Percentiles rank a stretch among this genome's conserved stretches.
phyloP scores from a whole-genome alignment of 2,329 filamentous ascomycete genomes.

The Plectosphaerella cucumerina region DNA sequence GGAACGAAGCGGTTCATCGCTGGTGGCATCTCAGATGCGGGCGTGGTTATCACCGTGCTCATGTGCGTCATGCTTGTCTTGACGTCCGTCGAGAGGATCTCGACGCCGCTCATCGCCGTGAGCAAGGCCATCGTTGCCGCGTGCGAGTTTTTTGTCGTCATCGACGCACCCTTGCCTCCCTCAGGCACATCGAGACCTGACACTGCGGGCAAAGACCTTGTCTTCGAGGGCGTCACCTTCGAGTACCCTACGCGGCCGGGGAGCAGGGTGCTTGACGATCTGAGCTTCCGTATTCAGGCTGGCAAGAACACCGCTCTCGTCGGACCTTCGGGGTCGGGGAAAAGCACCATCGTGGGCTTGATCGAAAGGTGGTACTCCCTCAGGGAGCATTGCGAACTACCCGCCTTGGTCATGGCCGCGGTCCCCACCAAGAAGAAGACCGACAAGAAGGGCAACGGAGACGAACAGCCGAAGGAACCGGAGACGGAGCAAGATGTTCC shows the following conservation, averaged over 20 bases:
- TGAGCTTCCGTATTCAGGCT: constrained; percentile 54
- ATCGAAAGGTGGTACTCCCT: constrained; percentile 70
- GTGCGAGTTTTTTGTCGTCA: constrained; percentile 53
- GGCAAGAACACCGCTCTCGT: constrained; percentile 72
- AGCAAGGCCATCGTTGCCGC: constrained; percentile 54
- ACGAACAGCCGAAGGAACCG: too few relatives aligned
- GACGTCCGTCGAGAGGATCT: constrained; percentile 52
- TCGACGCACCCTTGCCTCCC: constrained; percentile 39
- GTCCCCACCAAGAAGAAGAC: too few relatives aligned
- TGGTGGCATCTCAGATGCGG: constrained; percentile 41
- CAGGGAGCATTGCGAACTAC: constrained; percentile 36
- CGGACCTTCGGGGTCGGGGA: constrained; percentile 68
- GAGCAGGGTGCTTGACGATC: constrained; percentile 57
- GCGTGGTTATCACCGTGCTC: constrained; percentile 52
- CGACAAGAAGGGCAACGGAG: too few relatives aligned
- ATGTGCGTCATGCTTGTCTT: constrained; percentile 57
- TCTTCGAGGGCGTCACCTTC: constrained; percentile 64
- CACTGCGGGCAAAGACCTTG: constrained; percentile 32
- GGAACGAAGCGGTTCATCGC: constrained; percentile 48
- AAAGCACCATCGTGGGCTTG: constrained; percentile 69
- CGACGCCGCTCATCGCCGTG: constrained; percentile 54
- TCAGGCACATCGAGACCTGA: constrained; percentile 25
- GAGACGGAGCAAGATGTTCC: too few relatives aligned
- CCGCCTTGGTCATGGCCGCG: too few relatives aligned
- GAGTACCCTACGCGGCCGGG: constrained; percentile 66